phyloP scores from a whole-genome alignment of 306 rosid genomes.

The Quercus agrifolia region DNA sequence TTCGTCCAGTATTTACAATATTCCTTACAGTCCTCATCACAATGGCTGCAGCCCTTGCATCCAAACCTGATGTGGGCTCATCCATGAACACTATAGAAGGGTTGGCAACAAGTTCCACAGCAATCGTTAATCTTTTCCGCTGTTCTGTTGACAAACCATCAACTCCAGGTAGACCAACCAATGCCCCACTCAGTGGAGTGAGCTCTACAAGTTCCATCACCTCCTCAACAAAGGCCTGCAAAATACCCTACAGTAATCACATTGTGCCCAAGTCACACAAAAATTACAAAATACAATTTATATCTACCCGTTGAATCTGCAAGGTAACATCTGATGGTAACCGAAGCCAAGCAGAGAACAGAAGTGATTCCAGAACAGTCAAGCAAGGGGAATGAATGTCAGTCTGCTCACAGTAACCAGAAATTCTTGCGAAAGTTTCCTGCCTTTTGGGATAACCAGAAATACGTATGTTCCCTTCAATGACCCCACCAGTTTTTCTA shows the following conservation, averaged over 20 bases:
- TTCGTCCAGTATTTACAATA: constrained; percentile 92
- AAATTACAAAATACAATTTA: constrained; percentile 6
- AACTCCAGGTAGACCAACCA: constrained; percentile 90
- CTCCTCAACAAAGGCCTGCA: constrained; percentile 94
- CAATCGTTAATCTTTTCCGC: constrained; percentile 86
- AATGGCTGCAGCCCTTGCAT: constrained; percentile 96
- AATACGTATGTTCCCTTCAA: constrained; percentile 72
- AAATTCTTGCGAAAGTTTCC: constrained; percentile 91
- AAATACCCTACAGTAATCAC: constrained; percentile 12
- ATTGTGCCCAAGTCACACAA: constrained; percentile 2
- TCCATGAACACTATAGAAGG: constrained; percentile 98
- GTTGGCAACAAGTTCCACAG: constrained; percentile 92
- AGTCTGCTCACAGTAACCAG: constrained; percentile 97
- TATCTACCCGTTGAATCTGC: constrained; percentile 69
- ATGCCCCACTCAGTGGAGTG: constrained; percentile 70
- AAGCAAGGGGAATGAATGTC: constrained; percentile 95
- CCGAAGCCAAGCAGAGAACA: constrained; percentile 96
- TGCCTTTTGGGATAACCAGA: constrained; percentile 93
- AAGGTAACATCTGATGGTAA: constrained; percentile 77
- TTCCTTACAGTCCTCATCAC: constrained; percentile 99
- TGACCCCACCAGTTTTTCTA: constrained; percentile 86
- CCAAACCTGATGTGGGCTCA: constrained; percentile 98
- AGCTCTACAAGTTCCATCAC: constrained; percentile 99
- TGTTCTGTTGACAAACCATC: constrained; percentile 97
- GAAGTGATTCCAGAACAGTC: constrained; percentile 82